Conservation (phyloP, 176 grass and related monocot species). For the maize (Zea mays) region Zm-B73-REFERENCE-NAM-5.0 NC_050100.1:3686001-3686500, state of each 20-base stretch:
- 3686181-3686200: background rate
- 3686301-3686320: background rate
- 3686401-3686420: background rate
- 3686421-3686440: background rate
- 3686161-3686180: background rate
- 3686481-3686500: background rate
- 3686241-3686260: background rate
- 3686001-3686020: no score
- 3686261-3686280: background rate
- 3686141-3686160: background rate
- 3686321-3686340: background rate
- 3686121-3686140: background rate
- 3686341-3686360: background rate
- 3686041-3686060: no score
- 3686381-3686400: background rate
- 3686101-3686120: background rate
- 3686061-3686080: no score
- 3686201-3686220: background rate
- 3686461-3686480: background rate
- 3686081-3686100: no score
- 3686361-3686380: background rate
- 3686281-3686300: background rate
- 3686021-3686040: no score
- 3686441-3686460: background rate
- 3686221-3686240: background rate